Percentiles rank a stretch among this genome's conserved stretches.
phyloP scores from a whole-genome alignment of 768 basidiomycete species.

The Pleurotus djamor region DNA sequence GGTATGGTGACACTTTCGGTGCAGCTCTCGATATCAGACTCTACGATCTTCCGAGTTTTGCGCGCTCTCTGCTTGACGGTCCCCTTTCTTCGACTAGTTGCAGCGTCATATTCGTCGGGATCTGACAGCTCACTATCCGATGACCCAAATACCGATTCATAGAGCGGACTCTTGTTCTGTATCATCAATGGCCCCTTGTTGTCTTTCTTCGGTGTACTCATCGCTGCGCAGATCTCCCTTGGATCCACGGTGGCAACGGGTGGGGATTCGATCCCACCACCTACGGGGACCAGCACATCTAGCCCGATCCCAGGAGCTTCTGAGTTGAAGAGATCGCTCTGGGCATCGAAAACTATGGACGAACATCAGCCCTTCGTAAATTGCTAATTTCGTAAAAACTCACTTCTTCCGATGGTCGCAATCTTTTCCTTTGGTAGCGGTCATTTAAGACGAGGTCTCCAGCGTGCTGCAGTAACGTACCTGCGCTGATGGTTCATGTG shows the following conservation, averaged over 20 bases:
- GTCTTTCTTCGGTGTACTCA: neutral
- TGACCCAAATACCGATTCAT: constrained; percentile 17
- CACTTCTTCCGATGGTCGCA: constrained; percentile 7
- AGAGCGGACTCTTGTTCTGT: neutral
- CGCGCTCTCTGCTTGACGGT: neutral
- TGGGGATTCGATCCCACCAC: neutral
- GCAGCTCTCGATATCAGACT: neutral
- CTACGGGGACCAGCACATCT: neutral
- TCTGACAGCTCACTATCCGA: constrained; percentile 23
- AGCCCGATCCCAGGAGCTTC: neutral
- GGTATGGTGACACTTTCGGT: neutral
- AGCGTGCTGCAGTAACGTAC: neutral
- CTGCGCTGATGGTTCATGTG: constrained; percentile 5
- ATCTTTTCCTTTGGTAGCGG: constrained; percentile 6
- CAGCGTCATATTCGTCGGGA: constrained; percentile 14
- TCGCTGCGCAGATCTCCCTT: neutral
- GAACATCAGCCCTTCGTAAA: neutral
- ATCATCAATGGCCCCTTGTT: neutral
- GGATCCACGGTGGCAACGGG: constrained; percentile 1
- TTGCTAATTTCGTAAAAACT: neutral
- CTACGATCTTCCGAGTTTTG: neutral
- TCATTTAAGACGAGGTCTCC: neutral
- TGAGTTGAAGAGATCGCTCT: constrained; percentile 8
- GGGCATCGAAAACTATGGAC: constrained; percentile 8
- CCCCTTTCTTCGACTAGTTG: neutral